A percentile compares a stretch with the other conserved stretches of the same genome.
phyloP scores from a whole-genome alignment of 2,329 filamentous ascomycete genomes.

The Hypoxylon sp. region DNA sequence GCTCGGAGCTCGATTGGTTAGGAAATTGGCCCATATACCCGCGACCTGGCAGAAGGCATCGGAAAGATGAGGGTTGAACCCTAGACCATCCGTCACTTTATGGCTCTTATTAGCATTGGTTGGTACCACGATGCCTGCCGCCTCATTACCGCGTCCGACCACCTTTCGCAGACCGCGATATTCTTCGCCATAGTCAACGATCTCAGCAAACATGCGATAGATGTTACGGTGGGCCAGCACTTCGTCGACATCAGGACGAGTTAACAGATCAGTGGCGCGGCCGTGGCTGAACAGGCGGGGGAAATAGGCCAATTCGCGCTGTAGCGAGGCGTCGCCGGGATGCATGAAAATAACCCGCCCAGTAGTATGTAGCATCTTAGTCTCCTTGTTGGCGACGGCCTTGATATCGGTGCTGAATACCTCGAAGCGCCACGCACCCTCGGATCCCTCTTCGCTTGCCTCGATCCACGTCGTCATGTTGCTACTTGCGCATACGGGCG shows the following conservation, averaged over 20 bases:
- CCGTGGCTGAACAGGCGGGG: slow-evolving; percentile 41
- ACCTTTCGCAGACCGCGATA: slow-evolving; percentile 57
- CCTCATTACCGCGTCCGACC: slow-evolving; percentile 49
- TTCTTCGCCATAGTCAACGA: slow-evolving; percentile 56
- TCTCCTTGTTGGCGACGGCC: background rate
- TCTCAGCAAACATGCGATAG: slow-evolving; percentile 56
- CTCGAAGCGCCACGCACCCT: slow-evolving; percentile 26
- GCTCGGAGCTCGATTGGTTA: slow-evolving; percentile 47
- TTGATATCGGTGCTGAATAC: background rate
- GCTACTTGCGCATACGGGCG: slow-evolving; percentile 54
- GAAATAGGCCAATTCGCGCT: slow-evolving; percentile 39
- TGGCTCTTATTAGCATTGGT: background rate
- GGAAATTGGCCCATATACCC: slow-evolving; percentile 56
- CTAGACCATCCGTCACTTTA: background rate
- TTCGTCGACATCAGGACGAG: slow-evolving; percentile 49
- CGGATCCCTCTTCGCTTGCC: slow-evolving; percentile 3
- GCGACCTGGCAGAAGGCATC: slow-evolving; percentile 56
- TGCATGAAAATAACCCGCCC: slow-evolving; percentile 21
- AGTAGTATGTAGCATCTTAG: slow-evolving; percentile 21
- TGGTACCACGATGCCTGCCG: slow-evolving; percentile 53
- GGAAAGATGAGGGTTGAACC: slow-evolving; percentile 21
- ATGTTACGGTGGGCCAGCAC: slow-evolving; percentile 56
- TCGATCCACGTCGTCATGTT: slow-evolving; percentile 53
- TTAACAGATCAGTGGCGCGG: slow-evolving; percentile 36
- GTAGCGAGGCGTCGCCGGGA: slow-evolving; percentile 27